Conservation (phyloP, 495 filamentous ascomycete genomes). For the Sordaria brevicollis region DNA sequence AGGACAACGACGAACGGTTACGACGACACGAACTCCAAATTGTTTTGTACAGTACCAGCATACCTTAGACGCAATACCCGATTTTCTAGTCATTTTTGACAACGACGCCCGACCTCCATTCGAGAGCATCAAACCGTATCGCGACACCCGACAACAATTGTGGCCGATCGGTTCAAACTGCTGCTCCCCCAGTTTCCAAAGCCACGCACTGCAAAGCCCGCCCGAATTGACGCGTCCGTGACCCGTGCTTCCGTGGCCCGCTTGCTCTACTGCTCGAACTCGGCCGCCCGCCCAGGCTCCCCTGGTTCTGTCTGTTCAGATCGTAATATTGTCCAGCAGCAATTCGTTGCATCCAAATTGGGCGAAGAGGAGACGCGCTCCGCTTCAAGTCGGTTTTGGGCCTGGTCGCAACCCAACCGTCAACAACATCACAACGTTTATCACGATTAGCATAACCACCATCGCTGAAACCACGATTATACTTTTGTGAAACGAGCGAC, state of each 20-base stretch:
- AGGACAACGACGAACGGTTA: background rate
- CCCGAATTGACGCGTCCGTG: background rate
- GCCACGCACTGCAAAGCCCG: background rate
- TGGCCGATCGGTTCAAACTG: background rate
- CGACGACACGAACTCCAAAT: background rate
- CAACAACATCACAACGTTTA: background rate
- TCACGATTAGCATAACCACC: too few relatives aligned
- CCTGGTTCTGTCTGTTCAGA: background rate
- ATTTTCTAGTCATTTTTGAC: background rate
- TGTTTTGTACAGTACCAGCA: background rate
- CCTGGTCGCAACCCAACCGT: background rate
- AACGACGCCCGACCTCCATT: background rate
- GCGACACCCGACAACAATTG: background rate
- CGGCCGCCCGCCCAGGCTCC: background rate
- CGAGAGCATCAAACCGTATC: background rate
- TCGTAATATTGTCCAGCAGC: background rate
- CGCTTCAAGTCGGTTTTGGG: background rate
- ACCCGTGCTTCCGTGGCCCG: background rate
- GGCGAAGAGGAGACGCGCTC: conserved; percentile 4
- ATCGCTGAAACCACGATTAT: background rate
- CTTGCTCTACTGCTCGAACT: background rate
- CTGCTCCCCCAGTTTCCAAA: background rate
- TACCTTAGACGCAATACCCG: background rate
- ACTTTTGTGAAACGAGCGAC: background rate
- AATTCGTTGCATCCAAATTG: background rate